Base-by-base conservation (phyloP, 371 early-diverging fungal species). In the Ecytonucleospora hepatopenaei region DNA sequence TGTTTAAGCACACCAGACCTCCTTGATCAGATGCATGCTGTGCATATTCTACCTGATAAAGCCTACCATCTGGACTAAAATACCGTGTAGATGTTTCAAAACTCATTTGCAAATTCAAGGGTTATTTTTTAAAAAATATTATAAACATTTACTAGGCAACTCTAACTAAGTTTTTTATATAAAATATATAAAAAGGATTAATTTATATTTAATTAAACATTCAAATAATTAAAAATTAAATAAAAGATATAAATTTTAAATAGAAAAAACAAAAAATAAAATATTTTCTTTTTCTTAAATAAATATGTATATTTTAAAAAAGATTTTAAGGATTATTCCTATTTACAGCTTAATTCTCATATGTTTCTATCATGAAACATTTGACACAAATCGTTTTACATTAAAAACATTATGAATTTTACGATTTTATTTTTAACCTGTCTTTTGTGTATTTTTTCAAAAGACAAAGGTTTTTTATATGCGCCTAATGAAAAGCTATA, bases 41-140 rank as follows among this genome's bases (percentile, higher is more conserved):
- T 54, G 99, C 99, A 80, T 97, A 96, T 83, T 99, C 97, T 64
- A 98, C 97, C 85, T 97, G 99, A 81, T 95, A 93, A 65, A 98
- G 83, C 80, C 95, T 92, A 58, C 99, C 99, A 80, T 98, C 97
- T 48, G 99, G 97, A 32, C 94, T 94, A 80, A 98, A 98, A 67
- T 96, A 89, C 53, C 96, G 95, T 68, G 94, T 84, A 56, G 93
- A 92, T 60, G 67, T 63, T 53, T 79, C 78, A 70, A 74, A 80
- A 30, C 48, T 58, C 71, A 71, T 73, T 55, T 31, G 40, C 64
- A 67, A 58, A n/a, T 40, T 12, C n/a, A 12, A 12, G 8, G 8
- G n/a, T n/a, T n/a, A 12, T 8, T 40, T 40, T 40, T 40, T 40
- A 40, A 12, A 40, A 40, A 12, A 12, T 40, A 8, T 12, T n/a